Conservation (phyloP, 1,139 yeast species). For the Scheffersomyces insectosa region DNA sequence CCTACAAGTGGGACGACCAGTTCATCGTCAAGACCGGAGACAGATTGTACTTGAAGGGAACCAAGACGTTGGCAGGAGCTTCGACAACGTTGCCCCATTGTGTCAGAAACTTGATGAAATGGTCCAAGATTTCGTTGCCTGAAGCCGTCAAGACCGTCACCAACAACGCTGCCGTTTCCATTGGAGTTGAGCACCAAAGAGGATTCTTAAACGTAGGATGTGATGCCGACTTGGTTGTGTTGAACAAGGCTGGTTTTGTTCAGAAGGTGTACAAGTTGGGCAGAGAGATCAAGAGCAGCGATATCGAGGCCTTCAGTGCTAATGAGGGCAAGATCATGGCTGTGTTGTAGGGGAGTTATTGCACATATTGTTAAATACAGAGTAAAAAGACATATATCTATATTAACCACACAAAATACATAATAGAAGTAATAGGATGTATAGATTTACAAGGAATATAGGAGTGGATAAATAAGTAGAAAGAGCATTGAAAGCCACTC, state of each 20-base stretch:
- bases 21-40: constrained; percentile 52
- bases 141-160: constrained; percentile 60
- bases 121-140: constrained; percentile 54
- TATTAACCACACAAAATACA: not conserved
- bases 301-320: constrained; percentile 8
- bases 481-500: too few species aligned
- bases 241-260: constrained; percentile 47
- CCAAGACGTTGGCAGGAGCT: constrained; percentile 64
- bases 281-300: constrained; percentile 23
- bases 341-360: constrained; percentile 4
- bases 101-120: constrained; percentile 51
- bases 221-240: constrained; percentile 59
- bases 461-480: too few species aligned
- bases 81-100: constrained; percentile 60
- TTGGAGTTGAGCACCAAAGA: constrained; percentile 44
- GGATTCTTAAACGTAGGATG: constrained; percentile 57
- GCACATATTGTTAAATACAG: too few species aligned
- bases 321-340: constrained; percentile 9
- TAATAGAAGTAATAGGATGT: too few species aligned
- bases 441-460: too few species aligned
- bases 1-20: constrained; percentile 51
- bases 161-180: constrained; percentile 54
- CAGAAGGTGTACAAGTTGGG: constrained; percentile 56
- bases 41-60: constrained; percentile 51
- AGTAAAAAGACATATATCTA: too few species aligned